Evolutionary conservation across 495 filamentous ascomycete genomes (phyloP), one percentile per base, ranked within the genome.

Genomic region (Neurospora cerealis): DNA sequence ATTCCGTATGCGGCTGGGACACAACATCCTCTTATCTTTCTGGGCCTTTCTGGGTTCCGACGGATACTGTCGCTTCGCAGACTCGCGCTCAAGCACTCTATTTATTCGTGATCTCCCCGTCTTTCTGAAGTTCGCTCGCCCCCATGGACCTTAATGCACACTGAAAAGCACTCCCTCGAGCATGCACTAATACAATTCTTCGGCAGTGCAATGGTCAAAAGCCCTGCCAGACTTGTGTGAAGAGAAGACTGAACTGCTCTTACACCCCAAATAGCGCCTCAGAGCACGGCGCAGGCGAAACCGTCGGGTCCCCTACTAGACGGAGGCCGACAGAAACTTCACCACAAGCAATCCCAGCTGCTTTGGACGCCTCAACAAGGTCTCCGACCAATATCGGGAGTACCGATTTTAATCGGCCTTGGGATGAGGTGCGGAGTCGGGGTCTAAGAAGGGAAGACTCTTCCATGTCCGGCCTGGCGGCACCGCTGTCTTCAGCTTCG

Each of bases 211-310:
- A 93, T 81, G 91, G 91, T 70, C 80, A 88, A 72, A 87, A 87
- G 72, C 91, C 90, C 36, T 93, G 91, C 78, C 88, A 88, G 70
- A 92, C 90, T 36, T 93, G 90, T 83, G 75, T 85, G 32, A 88
- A 88, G 78, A 85, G 89, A 74, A 84, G 82, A 74, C 83, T 91
- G 75, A 84, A 83, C 11, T 89, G 86, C 73, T 74, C 81, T 41
- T 89, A 87, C 78, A 82, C 82, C n/a, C 70, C 83, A 48, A 80
- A 77, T 70, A 72, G 77, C 34, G 77, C 77, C 46, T 75, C 81
- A n/a, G 78, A 81, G 69, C 76, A 83, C 75, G 77, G 70, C 69
- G 71, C 74, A 46, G 77, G 72, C 69, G 83, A 85, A 28, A 74
- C 78, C 40, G 78, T 79, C 39, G 83, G 78, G 39, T 83, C 84